Percentiles rank a stretch among this genome's conserved stretches.
These are phyloP conservation scores for Penicillium janthinellum DNA, from an alignment of 2,329 filamentous ascomycete species.

Conservation along the genomic window DNA sequence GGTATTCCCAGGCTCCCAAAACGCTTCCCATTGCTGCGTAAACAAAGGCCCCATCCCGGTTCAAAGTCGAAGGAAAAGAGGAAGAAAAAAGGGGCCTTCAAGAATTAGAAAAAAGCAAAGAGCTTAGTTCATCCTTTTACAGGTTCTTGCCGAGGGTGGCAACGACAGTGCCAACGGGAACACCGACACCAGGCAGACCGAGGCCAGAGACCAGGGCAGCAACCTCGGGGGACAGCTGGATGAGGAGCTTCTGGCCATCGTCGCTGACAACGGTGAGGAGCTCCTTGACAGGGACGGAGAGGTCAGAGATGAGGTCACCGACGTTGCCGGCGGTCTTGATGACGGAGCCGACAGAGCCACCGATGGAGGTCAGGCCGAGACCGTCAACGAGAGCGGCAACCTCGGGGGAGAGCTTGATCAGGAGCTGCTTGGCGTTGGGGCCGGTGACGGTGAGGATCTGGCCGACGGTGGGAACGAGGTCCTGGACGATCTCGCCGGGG, in stretches of 20 bases:
- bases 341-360: constrained; percentile 30
- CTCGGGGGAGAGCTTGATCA: constrained; percentile 36
- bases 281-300: constrained; percentile 29
- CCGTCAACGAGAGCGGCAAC: constrained; percentile 31
- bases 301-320: constrained; percentile 32
- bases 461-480: constrained; percentile 29
- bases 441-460: constrained; percentile 34
- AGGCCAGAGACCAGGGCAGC: constrained; percentile 29
- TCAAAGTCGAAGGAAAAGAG: constrained; percentile 2
- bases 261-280: constrained; percentile 30
- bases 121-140: constrained; percentile 21
- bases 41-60: constrained; percentile 12
- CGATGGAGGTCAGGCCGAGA: constrained; percentile 33
- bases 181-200: constrained; percentile 30
- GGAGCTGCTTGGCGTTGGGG: constrained; percentile 31
- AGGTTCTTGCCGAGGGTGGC: constrained; percentile 30
- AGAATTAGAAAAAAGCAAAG: constrained; percentile 2
- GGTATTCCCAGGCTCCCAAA: constrained; percentile 21
- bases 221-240: constrained; percentile 32
- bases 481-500: constrained; percentile 29
- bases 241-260: constrained; percentile 30
- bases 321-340: constrained; percentile 28
- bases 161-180: constrained; percentile 32
- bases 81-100: neutral
- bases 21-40: constrained; percentile 26